Percentiles rank a stretch among this genome's conserved stretches.
Conservation (phyloP, 2,329 filamentous ascomycete species). For the Penicillium olsonii region DNA sequence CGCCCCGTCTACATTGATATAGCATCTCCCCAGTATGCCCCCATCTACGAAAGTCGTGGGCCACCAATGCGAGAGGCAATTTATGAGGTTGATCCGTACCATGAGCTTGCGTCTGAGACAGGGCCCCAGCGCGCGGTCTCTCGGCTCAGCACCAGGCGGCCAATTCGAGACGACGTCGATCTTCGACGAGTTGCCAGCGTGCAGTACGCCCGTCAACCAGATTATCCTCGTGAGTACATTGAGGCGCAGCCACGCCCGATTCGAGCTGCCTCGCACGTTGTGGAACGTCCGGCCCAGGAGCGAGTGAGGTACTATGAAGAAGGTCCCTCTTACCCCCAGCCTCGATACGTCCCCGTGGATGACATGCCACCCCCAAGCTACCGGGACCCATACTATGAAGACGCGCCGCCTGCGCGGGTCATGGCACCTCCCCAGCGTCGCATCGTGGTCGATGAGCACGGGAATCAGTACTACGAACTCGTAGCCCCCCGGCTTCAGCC, state of each 20-base stretch:
- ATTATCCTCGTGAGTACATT: conserved; percentile 45
- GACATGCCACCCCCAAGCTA: conserved; percentile 41
- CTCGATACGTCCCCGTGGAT: conserved; percentile 38
- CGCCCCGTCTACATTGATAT: conserved; percentile 53
- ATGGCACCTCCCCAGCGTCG: conserved; percentile 61
- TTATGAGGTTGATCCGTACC: conserved; percentile 40
- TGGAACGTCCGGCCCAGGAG: conserved; percentile 41
- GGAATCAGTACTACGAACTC: conserved; percentile 72
- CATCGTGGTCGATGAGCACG: conserved; percentile 79
- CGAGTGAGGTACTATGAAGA: conserved; percentile 44
- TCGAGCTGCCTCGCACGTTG: conserved; percentile 44
- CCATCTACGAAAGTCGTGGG: conserved; percentile 38
- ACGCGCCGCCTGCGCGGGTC: conserved; percentile 45
- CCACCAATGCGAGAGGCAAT: conserved; percentile 28
- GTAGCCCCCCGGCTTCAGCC: conserved; percentile 40
- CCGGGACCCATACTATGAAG: conserved; percentile 45
- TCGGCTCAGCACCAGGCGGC: conserved; percentile 38
- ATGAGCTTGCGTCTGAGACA: conserved; percentile 34
- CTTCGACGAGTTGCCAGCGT: conserved; percentile 50
- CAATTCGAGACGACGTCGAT: conserved; percentile 46
- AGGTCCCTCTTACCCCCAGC: conserved; percentile 31
- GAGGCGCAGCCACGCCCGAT: conserved; percentile 44
- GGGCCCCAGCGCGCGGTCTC: conserved; percentile 42
- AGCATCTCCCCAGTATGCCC: conserved; percentile 42
- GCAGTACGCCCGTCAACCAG: conserved; percentile 46